phyloP scores from a whole-genome alignment of 1,139 yeast species.

The Nakaseomyces kungkrabaensis region DNA sequence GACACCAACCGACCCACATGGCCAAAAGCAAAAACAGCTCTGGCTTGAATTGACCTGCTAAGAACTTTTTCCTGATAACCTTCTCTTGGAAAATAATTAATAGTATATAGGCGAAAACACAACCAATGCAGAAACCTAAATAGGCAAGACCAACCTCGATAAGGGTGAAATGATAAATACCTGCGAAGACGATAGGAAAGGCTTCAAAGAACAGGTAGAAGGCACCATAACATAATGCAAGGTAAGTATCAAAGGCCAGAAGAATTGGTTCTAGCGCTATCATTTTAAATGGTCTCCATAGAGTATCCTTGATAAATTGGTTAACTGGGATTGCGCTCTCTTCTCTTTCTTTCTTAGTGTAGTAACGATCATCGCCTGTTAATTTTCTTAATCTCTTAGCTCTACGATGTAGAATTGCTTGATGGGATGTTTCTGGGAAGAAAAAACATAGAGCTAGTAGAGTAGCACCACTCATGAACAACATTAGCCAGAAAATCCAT shows the following conservation, averaged over 20 bases:
- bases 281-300: constrained; percentile 43
- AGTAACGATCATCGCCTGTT: constrained; percentile 38
- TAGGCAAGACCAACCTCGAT: constrained; percentile 17
- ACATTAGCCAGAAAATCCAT: constrained; percentile 38
- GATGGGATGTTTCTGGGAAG: constrained; percentile 44
- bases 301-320: constrained; percentile 38
- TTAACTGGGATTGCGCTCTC: constrained; percentile 39
- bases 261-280: constrained; percentile 25
- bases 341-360: constrained; percentile 37
- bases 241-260: constrained; percentile 29
- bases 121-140: constrained; percentile 20
- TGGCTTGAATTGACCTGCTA: constrained; percentile 12
- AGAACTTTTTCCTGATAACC: constrained; percentile 10
- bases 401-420: constrained; percentile 37
- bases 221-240: constrained; percentile 45
- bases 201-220: constrained; percentile 54
- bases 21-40: constrained; percentile 12
- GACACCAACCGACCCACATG: constrained; percentile 12
- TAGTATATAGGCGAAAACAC: constrained; percentile 12
- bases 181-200: constrained; percentile 45
- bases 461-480: constrained; percentile 33
- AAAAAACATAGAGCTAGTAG: constrained; percentile 31
- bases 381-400: constrained; percentile 39
- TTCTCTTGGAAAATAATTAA: constrained; percentile 9
- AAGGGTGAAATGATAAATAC: constrained; percentile 36